phyloP scores from a whole-genome alignment of 305 asterid species.

The Fraxinus ornus region DNA sequence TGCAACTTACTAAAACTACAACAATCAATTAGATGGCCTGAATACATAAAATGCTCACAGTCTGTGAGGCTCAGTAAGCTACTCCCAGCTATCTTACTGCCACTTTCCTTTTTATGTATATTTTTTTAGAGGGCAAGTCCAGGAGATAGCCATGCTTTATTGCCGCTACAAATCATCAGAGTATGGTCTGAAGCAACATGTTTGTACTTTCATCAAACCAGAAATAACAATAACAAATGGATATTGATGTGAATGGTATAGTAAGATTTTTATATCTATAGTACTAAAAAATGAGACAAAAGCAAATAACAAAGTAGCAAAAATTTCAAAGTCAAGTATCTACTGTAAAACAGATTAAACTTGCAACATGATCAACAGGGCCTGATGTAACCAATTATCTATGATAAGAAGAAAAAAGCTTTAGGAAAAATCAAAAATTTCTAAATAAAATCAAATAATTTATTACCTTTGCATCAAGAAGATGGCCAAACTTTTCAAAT shows the following conservation, averaged over 20 bases:
- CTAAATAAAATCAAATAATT: conserved; percentile 4
- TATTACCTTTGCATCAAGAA: conserved; percentile 72
- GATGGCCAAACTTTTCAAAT: conserved; percentile 70
- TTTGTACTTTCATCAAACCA: not conserved
- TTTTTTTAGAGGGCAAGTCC: not conserved
- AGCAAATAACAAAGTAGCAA: not conserved
- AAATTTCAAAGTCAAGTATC: not conserved
- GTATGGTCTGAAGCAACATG: not conserved
- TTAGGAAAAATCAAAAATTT: not conserved
- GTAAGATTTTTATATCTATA: not conserved
- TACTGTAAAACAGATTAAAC: not conserved
- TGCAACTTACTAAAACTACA: not conserved
- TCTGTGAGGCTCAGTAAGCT: not conserved
- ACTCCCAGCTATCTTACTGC: not conserved
- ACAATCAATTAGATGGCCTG: not conserved
- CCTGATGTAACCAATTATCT: not conserved
- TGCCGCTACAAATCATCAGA: not conserved
- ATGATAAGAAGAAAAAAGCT: not conserved
- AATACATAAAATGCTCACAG: not conserved
- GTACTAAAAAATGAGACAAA: not conserved
- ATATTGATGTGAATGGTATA: not conserved
- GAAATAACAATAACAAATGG: not conserved
- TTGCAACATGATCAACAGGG: not conserved
- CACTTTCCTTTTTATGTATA: not conserved
- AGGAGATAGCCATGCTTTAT: not conserved